Base-by-base conservation (phyloP, 805 yeast species). In the Ogataea dorogensis region DNA sequence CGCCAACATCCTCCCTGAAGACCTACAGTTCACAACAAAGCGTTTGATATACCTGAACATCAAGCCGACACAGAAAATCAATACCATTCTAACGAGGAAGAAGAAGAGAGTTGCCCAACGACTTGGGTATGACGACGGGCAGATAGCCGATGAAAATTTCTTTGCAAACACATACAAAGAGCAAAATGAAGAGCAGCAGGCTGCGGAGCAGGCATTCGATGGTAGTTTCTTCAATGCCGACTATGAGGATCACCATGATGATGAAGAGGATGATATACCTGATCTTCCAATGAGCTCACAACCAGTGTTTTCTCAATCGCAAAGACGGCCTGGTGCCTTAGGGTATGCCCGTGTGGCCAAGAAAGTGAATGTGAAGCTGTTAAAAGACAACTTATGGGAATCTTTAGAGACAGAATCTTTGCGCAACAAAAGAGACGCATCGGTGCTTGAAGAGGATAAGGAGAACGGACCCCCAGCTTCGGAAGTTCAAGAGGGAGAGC, bases 111-210 rank as follows among this genome's bases (percentile, higher is more conserved):
- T 44, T 7, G 40, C 40, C 2, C 49, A 33, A 26, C 36, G 29
- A 31, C 30, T 24, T 10, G 41, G 47, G 10, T 47, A 36, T 11
- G 62, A 57, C 2, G 55, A 49, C 9, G 56, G 57, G 8, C 65
- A 67, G 18, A 67, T 67, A 15, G 63, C 79, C 0, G 77, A 75
- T 46, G 76, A 73, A 44, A 64, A 63, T 28, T 75, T 53, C 52
- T 75, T 73, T 59, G 80, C 80, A 2, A 61, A 67, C 23, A 65
- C 68, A 19, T 73, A 67, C 32, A 58, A 63, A 24, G 65, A 61
- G 22, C 67, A 61, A 21, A 49, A 25, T 10, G 47, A 21, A 21
- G 47, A 37, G 28, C 36, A 9, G 5, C 20, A 22, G 31, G 43
- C 37, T 12, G 33, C 24, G 7, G 30, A 19, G 8, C 42, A 42